phyloP scores from a whole-genome alignment of 2,329 filamentous ascomycete species.

The Zymoseptoria ardabiliae region DNA sequence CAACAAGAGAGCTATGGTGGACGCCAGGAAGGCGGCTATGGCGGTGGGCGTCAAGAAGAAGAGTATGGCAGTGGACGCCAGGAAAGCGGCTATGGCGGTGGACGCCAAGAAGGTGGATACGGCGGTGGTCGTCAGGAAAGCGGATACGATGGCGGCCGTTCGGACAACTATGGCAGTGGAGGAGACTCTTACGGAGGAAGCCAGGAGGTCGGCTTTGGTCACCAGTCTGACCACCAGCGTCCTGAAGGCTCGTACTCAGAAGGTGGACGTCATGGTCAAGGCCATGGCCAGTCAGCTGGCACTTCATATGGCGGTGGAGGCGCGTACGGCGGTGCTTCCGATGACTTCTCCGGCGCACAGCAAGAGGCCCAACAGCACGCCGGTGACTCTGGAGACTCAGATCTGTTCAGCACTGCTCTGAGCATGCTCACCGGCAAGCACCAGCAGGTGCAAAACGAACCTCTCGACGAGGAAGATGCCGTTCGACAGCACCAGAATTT shows the following conservation, averaged over 20 bases:
- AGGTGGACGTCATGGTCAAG: constrained; percentile 21
- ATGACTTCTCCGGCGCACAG: constrained; percentile 49
- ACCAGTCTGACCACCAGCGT: constrained; percentile 25
- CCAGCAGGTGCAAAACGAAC: constrained; percentile 42
- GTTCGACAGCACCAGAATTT: constrained; percentile 68
- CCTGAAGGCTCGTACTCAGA: constrained; percentile 24
- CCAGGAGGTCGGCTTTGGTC: constrained; percentile 19
- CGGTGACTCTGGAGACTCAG: constrained; percentile 42
- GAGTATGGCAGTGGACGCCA: background rate
- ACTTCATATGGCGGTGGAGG: constrained; percentile 37
- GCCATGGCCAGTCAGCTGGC: constrained; percentile 33
- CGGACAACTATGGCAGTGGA: constrained; percentile 1
- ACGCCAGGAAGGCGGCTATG: constrained; percentile 3
- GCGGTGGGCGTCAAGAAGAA: constrained; percentile 7
- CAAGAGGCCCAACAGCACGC: constrained; percentile 50
- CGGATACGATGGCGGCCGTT: background rate
- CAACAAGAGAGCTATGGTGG: constrained; percentile 14
- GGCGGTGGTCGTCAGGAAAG: constrained; percentile 9
- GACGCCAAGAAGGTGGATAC: constrained; percentile 4
- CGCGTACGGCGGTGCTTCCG: constrained; percentile 32
- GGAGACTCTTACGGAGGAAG: constrained; percentile 14
- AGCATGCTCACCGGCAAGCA: constrained; percentile 49
- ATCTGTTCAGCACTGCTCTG: constrained; percentile 51
- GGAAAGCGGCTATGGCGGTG: constrained; percentile 2
- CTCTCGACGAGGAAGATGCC: constrained; percentile 58